phyloP scores from a whole-genome alignment of 2,329 filamentous ascomycete genomes.

The Alternaria brassicae region DNA sequence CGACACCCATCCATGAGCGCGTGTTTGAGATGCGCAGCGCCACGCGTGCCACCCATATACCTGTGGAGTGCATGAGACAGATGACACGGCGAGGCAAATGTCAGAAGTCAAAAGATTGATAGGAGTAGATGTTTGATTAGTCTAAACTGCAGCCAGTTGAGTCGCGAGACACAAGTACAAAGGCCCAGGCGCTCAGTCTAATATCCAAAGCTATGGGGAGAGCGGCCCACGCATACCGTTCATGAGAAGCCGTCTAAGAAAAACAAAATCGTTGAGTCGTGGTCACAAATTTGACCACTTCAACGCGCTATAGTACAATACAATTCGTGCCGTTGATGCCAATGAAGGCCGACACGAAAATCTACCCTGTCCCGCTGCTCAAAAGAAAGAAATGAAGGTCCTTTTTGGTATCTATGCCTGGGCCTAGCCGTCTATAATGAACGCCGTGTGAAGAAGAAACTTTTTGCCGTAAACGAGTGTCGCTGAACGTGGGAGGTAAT shows the following conservation, averaged over 20 bases:
- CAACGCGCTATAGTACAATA: conserved; percentile 46
- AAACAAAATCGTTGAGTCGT: conserved; percentile 44
- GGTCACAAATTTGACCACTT: conserved; percentile 39
- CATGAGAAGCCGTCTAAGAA: conserved; percentile 38
- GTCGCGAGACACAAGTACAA: conserved; percentile 43
- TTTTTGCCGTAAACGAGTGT: conserved; percentile 48
- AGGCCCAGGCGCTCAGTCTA: conserved; percentile 46
- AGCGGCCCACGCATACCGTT: conserved; percentile 33
- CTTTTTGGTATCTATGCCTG: conserved; percentile 53
- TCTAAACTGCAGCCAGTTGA: conserved; percentile 41
- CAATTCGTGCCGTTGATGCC: conserved; percentile 38
- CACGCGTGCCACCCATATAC: conserved; percentile 33
- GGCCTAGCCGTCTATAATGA: conserved; percentile 50
- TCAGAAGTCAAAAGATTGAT: conserved; percentile 7
- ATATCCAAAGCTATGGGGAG: conserved; percentile 30
- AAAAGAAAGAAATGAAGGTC: conserved; percentile 35
- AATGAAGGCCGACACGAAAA: conserved; percentile 45
- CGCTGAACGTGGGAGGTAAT: conserved; percentile 43
- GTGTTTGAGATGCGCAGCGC: conserved; percentile 35
- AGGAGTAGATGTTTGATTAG: conserved; percentile 47
- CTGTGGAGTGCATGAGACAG: conserved; percentile 16
- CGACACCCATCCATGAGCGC: conserved; percentile 28
- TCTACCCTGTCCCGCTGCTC: conserved; percentile 45
- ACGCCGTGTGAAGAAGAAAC: conserved; percentile 46
- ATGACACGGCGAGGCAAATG: conserved; percentile 11